Percentiles rank a stretch among this genome's conserved stretches.
Evolutionary conservation across 225 moss, liverwort and hornwort genomes (phyloP).

Genomic region (Sphagnum contortum): DNA sequence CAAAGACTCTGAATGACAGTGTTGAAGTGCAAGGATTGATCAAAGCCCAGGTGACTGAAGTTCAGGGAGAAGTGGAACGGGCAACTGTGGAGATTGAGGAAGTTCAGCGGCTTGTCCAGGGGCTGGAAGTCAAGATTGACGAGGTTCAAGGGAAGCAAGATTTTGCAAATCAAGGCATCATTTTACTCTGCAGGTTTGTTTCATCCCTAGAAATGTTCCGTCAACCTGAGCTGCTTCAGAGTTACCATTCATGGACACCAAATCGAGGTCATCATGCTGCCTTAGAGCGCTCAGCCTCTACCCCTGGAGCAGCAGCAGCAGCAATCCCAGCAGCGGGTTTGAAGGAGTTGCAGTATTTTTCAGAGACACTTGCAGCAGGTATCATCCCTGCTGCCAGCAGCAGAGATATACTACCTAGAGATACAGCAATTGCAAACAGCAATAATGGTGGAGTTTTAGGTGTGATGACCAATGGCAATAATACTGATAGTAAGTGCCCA

Average conservation of each 20-base stretch:
- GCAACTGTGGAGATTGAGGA: slow-evolving; percentile 55
- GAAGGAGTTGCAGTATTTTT: slow-evolving; percentile 24
- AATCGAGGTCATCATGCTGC: slow-evolving; percentile 11
- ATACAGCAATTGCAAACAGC: too few relatives aligned
- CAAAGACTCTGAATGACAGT: slow-evolving; percentile 45
- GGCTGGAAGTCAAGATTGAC: slow-evolving; percentile 57
- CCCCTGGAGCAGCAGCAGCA: neutral
- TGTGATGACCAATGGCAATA: slow-evolving; percentile 7
- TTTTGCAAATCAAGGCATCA: slow-evolving; percentile 61
- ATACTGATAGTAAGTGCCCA: slow-evolving; percentile 16
- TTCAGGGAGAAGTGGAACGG: slow-evolving; percentile 38
- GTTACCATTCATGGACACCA: slow-evolving; percentile 22
- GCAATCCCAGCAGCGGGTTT: slow-evolving; percentile 19
- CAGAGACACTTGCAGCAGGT: slow-evolving; percentile 12
- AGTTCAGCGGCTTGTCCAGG: slow-evolving; percentile 52
- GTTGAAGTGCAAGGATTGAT: slow-evolving; percentile 40
- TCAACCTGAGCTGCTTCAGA: slow-evolving; percentile 53
- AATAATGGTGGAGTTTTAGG: neutral
- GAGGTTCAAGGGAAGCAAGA: slow-evolving; percentile 62
- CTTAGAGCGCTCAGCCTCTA: slow-evolving; percentile 13
- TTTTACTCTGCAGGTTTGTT: slow-evolving; percentile 54
- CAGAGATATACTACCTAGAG: too few relatives aligned
- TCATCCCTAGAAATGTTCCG: slow-evolving; percentile 30
- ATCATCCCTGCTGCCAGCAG: neutral
- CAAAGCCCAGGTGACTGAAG: slow-evolving; percentile 56